These are phyloP conservation scores for Alternaria atra DNA, from an alignment of 2,329 filamentous ascomycete species.

Conservation along the genomic window DNA sequence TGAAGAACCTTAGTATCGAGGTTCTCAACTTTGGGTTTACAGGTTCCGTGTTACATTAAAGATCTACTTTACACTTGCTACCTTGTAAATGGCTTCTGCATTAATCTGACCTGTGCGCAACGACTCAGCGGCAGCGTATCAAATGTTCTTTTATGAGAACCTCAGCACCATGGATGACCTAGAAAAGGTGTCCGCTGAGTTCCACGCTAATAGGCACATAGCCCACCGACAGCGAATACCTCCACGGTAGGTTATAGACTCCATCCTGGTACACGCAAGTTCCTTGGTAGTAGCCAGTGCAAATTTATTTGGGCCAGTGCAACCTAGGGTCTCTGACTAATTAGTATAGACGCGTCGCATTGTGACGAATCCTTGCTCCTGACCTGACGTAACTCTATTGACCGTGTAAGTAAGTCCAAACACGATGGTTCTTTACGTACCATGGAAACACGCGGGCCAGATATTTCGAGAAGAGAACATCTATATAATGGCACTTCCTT, in stretches of 20 bases:
- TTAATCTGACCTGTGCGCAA: fast-evolving
- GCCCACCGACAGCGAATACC: not conserved
- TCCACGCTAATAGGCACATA: not conserved
- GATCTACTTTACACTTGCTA: not conserved
- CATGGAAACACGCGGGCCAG: not conserved
- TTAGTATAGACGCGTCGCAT: not conserved
- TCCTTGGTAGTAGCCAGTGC: not conserved
- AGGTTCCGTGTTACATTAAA: not conserved
- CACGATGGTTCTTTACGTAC: not conserved
- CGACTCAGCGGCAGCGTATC: not conserved
- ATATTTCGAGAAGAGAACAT: not conserved
- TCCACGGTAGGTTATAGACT: not conserved
- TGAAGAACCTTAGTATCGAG: not conserved
- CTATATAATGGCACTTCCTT: fast-evolving
- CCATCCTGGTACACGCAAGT: not conserved
- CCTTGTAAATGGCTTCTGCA: not conserved
- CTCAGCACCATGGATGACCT: not conserved
- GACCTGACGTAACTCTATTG: not conserved
- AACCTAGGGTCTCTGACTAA: too few relatives aligned
- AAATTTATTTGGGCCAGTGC: not conserved
- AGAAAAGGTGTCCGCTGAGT: not conserved
- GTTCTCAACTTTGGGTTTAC: not conserved
- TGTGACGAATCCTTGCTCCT: not conserved
- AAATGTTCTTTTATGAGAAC: not conserved
- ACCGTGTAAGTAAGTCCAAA: not conserved